Conservation (phyloP, 345 rosid genomes). For the Salix caprea region DNA sequence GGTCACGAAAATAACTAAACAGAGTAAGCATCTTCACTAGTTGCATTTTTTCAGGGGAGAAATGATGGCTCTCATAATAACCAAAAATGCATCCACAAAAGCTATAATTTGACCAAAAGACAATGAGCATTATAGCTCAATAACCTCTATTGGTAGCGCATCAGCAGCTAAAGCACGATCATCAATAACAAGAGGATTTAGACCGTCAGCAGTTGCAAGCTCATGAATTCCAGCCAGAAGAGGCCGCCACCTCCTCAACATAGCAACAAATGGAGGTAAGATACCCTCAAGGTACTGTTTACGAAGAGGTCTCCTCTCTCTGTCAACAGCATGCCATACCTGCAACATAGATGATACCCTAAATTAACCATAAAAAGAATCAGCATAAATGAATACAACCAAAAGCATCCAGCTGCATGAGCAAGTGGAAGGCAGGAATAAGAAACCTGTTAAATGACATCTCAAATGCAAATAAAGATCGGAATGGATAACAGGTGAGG, state of each 20-base stretch:
- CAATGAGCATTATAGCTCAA: neutral
- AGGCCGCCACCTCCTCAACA: slow-evolving; percentile 96
- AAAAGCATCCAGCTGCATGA: slow-evolving; percentile 13
- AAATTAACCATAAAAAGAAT: slow-evolving; percentile 12
- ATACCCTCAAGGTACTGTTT: slow-evolving; percentile 91
- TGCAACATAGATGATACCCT: slow-evolving; percentile 30
- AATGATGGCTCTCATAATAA: neutral
- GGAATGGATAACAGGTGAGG: slow-evolving; percentile 19
- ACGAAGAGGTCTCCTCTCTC: slow-evolving; percentile 79
- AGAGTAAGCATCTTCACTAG: neutral
- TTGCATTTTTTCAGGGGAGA: neutral
- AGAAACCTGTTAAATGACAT: neutral
- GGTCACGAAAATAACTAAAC: neutral
- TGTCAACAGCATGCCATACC: slow-evolving; percentile 96
- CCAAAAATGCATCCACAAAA: neutral
- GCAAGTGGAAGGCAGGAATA: slow-evolving; percentile 5
- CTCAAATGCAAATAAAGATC: slow-evolving; percentile 11
- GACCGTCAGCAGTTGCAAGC: slow-evolving; percentile 93
- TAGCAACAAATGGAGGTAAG: slow-evolving; percentile 95
- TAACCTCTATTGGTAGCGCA: slow-evolving; percentile 85
- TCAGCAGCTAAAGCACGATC: slow-evolving; percentile 96
- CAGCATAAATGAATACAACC: slow-evolving; percentile 5
- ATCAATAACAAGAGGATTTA: slow-evolving; percentile 92
- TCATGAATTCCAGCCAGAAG: slow-evolving; percentile 96
- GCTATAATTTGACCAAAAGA: neutral